phyloP scores from a whole-genome alignment of 1,284 basidiomycete genomes.

The Abortiporus biennis region DNA sequence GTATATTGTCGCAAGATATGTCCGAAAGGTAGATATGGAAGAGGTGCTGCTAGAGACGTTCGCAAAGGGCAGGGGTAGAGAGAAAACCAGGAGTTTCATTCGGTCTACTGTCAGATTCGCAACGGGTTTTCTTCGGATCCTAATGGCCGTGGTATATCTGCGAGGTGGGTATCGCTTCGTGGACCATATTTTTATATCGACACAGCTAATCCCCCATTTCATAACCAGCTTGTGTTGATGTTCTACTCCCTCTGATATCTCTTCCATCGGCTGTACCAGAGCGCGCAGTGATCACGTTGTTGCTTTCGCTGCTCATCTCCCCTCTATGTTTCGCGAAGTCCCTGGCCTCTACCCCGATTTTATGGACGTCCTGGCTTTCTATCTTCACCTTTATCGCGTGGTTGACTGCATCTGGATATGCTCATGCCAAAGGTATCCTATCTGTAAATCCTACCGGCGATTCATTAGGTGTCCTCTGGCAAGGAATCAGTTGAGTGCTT shows the following conservation, averaged over 20 bases:
- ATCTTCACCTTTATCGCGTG: constrained; percentile 51
- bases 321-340: constrained; percentile 49
- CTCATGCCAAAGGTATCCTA: constrained; percentile 36
- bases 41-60: constrained; percentile 59
- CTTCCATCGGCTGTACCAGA: constrained; percentile 29
- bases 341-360: constrained; percentile 42
- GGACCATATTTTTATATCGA: background rate
- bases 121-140: constrained; percentile 38
- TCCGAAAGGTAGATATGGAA: constrained; percentile 55
- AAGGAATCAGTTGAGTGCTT: constrained; percentile 57
- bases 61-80: constrained; percentile 46
- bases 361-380: constrained; percentile 54
- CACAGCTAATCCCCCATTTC: background rate
- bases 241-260: constrained; percentile 42
- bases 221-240: constrained; percentile 43
- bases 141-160: constrained; percentile 56
- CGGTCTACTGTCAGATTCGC: constrained; percentile 34
- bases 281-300: constrained; percentile 28
- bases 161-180: constrained; percentile 42
- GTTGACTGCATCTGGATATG: constrained; percentile 45
- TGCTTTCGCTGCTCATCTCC: constrained; percentile 36
- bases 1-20: constrained; percentile 67
- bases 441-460: constrained; percentile 30
- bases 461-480: constrained; percentile 48
- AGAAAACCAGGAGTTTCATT: constrained; percentile 33